Base-by-base conservation (phyloP, 345 rosid genomes). In the Aquilaria sinensis region DNA sequence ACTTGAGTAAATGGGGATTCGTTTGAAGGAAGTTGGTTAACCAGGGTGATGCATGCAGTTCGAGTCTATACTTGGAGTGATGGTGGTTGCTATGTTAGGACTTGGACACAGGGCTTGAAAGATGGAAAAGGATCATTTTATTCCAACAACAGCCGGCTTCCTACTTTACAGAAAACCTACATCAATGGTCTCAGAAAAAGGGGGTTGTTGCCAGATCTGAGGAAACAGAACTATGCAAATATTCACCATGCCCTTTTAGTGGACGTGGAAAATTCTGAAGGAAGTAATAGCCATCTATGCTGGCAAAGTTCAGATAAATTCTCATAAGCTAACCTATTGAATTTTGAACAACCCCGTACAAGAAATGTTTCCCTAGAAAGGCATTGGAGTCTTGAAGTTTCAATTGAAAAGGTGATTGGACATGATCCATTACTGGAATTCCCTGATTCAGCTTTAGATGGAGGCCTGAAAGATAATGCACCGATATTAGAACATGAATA, bases 311-410 rank as follows among this genome's bases (percentile, higher is more conserved):
- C 23, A 23, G 23, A 23, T 23, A 23, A 23, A 23, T 23, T 23
- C 23, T 23, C 23, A 23, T 23, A 23, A 23, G 23, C 23, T 23
- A 23, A 23, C 23, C 23, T 0, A 23, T 23, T 23, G 23, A 87
- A 84, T 76, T 77, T 93, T 56, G 92, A 93, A 68, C 92, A 88
- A 58, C 83, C 96, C n/a, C 84, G 79, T 10, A 72, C 74, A 51
- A 83, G 80, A 62, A 82, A 78, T 65, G 90, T 90, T 69, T 85
- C 96, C 67, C 70, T 94, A 58, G 92, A 90, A 69, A 85, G 99
- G 72, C 89, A 96, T 41, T 90, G 96, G 99, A 94, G 99, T 75
- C 96, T 90, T 66, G 97, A 94, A 78, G 99, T 90, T 29, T 85
- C 96, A 57, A 83, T 94, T 52, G 99, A 94, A 83, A 94, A 90